Percentiles rank a stretch among this genome's conserved stretches.
phyloP scores from a whole-genome alignment of 495 filamentous ascomycete genomes.

The Aspergillus egyptiacus region DNA sequence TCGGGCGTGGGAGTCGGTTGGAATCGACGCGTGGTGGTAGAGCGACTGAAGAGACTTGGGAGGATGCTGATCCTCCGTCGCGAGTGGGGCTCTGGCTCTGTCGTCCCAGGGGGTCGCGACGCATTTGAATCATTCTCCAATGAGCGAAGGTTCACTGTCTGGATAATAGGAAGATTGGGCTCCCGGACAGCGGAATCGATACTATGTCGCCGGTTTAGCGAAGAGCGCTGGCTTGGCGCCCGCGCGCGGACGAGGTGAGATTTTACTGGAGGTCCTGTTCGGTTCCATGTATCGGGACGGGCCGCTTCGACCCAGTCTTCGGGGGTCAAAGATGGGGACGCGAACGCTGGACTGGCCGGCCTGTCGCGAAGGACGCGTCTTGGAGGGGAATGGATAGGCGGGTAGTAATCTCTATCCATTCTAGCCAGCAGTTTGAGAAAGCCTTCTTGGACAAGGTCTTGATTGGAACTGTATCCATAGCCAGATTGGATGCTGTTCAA shows the following conservation, averaged over 20 bases:
- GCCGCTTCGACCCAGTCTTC: constrained; percentile 44
- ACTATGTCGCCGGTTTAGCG: constrained; percentile 26
- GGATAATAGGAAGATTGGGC: constrained; percentile 25
- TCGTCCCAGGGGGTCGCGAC: constrained; percentile 1
- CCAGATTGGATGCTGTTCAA: constrained; percentile 29
- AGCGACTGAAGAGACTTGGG: constrained; percentile 33
- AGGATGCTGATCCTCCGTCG: constrained; percentile 34
- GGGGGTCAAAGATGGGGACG: constrained; percentile 32
- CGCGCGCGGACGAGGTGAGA: constrained; percentile 17
- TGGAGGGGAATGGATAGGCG: constrained; percentile 21
- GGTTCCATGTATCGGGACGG: constrained; percentile 21
- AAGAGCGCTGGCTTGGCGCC: constrained; percentile 23
- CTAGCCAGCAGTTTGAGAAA: constrained; percentile 19
- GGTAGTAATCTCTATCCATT: constrained; percentile 22
- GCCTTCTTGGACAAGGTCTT: constrained; percentile 19
- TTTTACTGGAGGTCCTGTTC: constrained; percentile 16
- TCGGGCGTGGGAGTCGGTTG: constrained; percentile 28
- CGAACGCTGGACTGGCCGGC: constrained; percentile 12
- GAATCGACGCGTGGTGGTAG: constrained; percentile 19
- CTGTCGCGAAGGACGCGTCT: constrained; percentile 12
- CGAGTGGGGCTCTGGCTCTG: constrained; percentile 22
- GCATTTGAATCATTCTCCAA: constrained; percentile 15
- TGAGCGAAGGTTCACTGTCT: constrained; percentile 29
- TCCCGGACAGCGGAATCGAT: constrained; percentile 25
- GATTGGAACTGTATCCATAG: constrained; percentile 19